These are phyloP conservation scores for Septoria linicola DNA, from an alignment of 2,329 filamentous ascomycete species.

Conservation along the genomic window DNA sequence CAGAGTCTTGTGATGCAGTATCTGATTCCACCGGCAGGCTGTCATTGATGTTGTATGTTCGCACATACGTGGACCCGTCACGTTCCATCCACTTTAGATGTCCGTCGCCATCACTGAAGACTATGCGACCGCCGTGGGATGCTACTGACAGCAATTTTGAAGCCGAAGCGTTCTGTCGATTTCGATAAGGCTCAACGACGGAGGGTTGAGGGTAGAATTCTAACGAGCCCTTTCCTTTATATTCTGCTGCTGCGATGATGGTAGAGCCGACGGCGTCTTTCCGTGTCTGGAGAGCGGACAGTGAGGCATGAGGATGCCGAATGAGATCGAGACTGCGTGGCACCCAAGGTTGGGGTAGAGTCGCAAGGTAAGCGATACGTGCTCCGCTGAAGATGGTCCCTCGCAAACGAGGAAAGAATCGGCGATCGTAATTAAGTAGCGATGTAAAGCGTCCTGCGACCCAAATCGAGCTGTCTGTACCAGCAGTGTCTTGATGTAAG, in stretches of 20 bases:
- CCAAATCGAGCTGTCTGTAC: slow-evolving; percentile 70
- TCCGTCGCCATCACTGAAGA: slow-evolving; percentile 80
- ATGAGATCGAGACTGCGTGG: slow-evolving; percentile 61
- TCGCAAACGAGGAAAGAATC: slow-evolving; percentile 75
- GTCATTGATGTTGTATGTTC: slow-evolving; percentile 59
- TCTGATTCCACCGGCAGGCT: slow-evolving; percentile 6
- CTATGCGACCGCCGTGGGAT: slow-evolving; percentile 77
- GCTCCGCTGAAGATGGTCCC: slow-evolving; percentile 83
- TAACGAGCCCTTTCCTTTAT: slow-evolving; percentile 85
- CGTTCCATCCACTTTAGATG: slow-evolving; percentile 88
- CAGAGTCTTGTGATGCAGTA: slow-evolving; percentile 21
- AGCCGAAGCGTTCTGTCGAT: slow-evolving; percentile 77
- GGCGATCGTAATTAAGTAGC: slow-evolving; percentile 83
- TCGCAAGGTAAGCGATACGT: slow-evolving; percentile 69
- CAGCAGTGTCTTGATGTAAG: slow-evolving; percentile 66
- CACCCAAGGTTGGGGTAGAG: slow-evolving; percentile 67
- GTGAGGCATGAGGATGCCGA: slow-evolving; percentile 49
- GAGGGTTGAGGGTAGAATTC: slow-evolving; percentile 71
- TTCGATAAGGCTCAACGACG: slow-evolving; percentile 55
- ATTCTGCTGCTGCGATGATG: slow-evolving; percentile 80
- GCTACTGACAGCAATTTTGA: slow-evolving; percentile 80
- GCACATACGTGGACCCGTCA: slow-evolving; percentile 63
- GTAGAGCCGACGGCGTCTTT: slow-evolving; percentile 61
- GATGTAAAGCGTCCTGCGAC: slow-evolving; percentile 85
- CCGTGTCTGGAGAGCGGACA: slow-evolving; percentile 54